Evolutionary conservation across 169 alveolate species (phyloP).

Genomic region (Plasmodium inui): DNA sequence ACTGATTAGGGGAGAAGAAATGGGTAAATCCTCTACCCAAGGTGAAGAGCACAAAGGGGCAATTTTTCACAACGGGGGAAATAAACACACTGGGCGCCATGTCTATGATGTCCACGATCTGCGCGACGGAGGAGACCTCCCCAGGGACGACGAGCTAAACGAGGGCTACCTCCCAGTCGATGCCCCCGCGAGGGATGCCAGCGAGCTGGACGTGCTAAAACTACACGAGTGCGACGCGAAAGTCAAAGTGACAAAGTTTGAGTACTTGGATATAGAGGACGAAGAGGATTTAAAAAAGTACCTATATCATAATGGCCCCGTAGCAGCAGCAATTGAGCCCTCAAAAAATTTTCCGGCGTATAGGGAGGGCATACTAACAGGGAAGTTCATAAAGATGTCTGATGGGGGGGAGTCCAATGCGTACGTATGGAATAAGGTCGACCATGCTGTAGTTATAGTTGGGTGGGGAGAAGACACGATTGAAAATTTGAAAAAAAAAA

Average conservation of each 20-base stretch:
- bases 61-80: not conserved
- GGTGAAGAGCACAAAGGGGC: not conserved
- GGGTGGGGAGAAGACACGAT: slow-evolving; percentile 74
- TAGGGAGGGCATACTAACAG: slow-evolving; percentile 49
- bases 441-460: slow-evolving; percentile 75
- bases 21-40: not conserved
- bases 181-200: not conserved
- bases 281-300: slow-evolving; percentile 66
- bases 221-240: slow-evolving; percentile 38
- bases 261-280: slow-evolving; percentile 59
- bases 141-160: slow-evolving; percentile 14
- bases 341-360: slow-evolving; percentile 19
- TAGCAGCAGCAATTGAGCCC: slow-evolving; percentile 76
- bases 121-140: not conserved
- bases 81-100: not conserved
- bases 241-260: slow-evolving; percentile 40
- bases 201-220: not conserved
- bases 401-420: slow-evolving; percentile 68
- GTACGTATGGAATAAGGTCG: slow-evolving; percentile 72
- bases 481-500: slow-evolving; percentile 25
- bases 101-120: not conserved
- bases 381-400: slow-evolving; percentile 50
- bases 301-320: slow-evolving; percentile 64
- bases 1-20: not conserved
- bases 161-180: slow-evolving; percentile 13